phyloP scores from a whole-genome alignment of 2,329 filamentous ascomycete genomes.

The Aplosporella prunicola region DNA sequence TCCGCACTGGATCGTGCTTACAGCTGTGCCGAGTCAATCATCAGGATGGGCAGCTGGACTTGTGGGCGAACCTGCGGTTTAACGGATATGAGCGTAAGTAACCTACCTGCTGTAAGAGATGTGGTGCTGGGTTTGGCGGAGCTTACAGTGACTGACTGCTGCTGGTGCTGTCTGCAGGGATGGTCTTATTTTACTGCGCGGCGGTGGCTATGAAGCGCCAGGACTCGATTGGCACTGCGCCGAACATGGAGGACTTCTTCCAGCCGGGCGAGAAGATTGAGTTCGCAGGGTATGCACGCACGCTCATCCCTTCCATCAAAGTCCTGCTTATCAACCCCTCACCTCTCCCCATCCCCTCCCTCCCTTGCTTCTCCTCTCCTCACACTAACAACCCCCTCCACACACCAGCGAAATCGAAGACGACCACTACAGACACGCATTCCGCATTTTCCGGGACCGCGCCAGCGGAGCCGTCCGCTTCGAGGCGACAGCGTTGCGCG shows the following conservation, averaged over 20 bases:
- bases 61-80: slow-evolving; percentile 49
- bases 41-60: slow-evolving; percentile 32
- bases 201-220: slow-evolving; percentile 50
- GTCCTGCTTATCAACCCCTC: background rate
- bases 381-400: too few relatives aligned
- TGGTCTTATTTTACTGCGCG: slow-evolving; percentile 49
- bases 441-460: slow-evolving; percentile 46
- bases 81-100: slow-evolving; percentile 43
- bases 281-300: slow-evolving; percentile 38
- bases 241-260: slow-evolving; percentile 39
- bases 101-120: background rate
- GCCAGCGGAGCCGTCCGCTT: slow-evolving; percentile 45
- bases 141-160: too few relatives aligned
- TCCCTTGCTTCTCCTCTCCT: too few relatives aligned
- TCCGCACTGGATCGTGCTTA: slow-evolving; percentile 32
- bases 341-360: background rate
- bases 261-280: slow-evolving; percentile 35
- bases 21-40: slow-evolving; percentile 31
- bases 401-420: slow-evolving; percentile 41
- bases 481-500: slow-evolving; percentile 46
- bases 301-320: background rate
- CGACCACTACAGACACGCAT: slow-evolving; percentile 41
- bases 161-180: slow-evolving; percentile 27
- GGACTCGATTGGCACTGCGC: slow-evolving; percentile 35
- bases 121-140: slow-evolving; percentile 10